Evolutionary conservation across 495 filamentous ascomycete species (phyloP), one percentile per base, ranked within the genome.

Genomic region (Sabuloglossum arenarium): DNA sequence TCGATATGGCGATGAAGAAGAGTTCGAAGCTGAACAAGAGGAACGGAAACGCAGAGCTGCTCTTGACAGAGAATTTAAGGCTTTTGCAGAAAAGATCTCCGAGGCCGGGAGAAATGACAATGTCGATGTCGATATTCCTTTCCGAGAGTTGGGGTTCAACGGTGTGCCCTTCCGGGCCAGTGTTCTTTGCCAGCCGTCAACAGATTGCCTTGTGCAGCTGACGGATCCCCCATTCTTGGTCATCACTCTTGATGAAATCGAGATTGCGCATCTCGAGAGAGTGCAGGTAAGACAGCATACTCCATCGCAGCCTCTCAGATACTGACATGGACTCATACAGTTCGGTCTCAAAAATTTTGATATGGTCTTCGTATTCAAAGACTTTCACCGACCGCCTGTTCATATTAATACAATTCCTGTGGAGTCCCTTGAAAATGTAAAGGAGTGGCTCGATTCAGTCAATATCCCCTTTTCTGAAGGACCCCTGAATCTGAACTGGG

Each of bases 301-400:
- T 30, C 23, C 9, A 23, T 52, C 54, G 10, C 14, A n/a, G 4
- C 3, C 30, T 28, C 19, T 28, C 19, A 55, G 24, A 59, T 25
- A 14, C 43, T 16, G n/a, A 52, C 32, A 39, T 58, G 60, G 24
- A 23, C 37, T 11, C 27, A 14, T 53, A 19, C 60, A 84, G 75
- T 99, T 97, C 63, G 93, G 93, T 24, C 77, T 99, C 45, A 97
- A 97, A 75, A 99, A 99, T 65, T 99, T 99, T 67, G 93, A 99
- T 69, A 79, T 97, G 61, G 93, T 97, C 9, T 88, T 95, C 62
- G 86, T 97, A 28, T 95, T 91, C 75, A 95, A 95, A 62, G 93
- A 99, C 69, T 97, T 94, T 69, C 78, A 82, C 51, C 79, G 88
- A 16, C 65, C 84, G 1, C 89, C 90, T 3, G 81, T 80, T 29